Conservation (phyloP, 176 grass and related monocot genomes). For the Bonia amplexicaulis region DNA sequence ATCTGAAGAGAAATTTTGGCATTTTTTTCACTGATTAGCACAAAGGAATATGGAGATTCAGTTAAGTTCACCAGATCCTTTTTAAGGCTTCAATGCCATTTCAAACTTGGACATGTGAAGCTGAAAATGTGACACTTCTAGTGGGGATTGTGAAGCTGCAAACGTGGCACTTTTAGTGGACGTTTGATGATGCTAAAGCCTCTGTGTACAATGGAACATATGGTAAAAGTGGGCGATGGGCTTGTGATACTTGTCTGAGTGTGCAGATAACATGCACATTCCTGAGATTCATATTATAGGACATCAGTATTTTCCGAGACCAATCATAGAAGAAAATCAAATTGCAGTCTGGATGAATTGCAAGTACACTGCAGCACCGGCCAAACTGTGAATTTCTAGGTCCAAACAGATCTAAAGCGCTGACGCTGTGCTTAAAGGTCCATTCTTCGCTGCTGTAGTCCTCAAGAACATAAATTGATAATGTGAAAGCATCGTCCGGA, state of each 20-base stretch:
- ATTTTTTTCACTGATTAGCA: no score
- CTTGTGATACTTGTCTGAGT: background rate
- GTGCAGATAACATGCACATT: background rate
- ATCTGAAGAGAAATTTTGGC: no score
- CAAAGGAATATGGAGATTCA: no score
- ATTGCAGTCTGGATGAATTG: background rate
- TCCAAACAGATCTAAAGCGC: background rate
- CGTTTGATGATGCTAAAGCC: background rate
- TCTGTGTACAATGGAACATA: background rate
- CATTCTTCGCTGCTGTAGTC: background rate
- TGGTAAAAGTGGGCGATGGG: background rate
- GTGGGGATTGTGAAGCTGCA: no score
- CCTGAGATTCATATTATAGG: background rate
- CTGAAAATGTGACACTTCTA: no score
- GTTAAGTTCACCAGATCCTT: no score
- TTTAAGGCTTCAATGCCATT: no score
- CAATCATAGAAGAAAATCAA: background rate
- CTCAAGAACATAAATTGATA: slow-evolving; percentile 1
- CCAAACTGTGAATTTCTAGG: background rate
- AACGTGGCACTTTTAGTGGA: background rate
- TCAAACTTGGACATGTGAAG: no score
- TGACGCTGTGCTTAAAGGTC: background rate
- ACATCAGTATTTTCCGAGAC: background rate
- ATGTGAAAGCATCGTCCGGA: no score
- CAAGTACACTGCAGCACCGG: background rate